These are phyloP conservation scores for Dothideomycetes sp. DNA, from an alignment of 2,329 filamentous ascomycete genomes.

Conservation along the genomic window DNA sequence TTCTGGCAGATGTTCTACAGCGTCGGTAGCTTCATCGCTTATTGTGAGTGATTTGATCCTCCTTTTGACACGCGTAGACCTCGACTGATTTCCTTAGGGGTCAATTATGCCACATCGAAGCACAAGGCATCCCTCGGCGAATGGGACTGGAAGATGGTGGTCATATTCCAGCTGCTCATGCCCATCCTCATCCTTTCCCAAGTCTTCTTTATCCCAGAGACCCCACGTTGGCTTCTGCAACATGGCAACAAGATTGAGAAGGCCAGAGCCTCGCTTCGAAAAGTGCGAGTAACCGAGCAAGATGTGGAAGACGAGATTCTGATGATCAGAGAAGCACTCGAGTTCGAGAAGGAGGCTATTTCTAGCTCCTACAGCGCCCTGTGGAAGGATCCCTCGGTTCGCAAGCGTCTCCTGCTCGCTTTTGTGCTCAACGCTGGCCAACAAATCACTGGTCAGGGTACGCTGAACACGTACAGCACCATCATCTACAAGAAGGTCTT, in stretches of 20 bases:
- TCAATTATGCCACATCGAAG: conserved; percentile 52
- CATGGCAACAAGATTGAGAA: conserved; percentile 47
- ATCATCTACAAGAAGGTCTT: conserved; percentile 65
- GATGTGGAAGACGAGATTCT: conserved; percentile 57
- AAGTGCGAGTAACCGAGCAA: conserved; percentile 52
- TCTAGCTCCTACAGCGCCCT: conserved; percentile 52
- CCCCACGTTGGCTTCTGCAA: conserved; percentile 58
- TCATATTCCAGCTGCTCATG: conserved; percentile 62
- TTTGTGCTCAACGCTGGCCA: conserved; percentile 60
- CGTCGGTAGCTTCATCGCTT: conserved; percentile 55
- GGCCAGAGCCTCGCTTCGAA: conserved; percentile 47
- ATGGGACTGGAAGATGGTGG: conserved; percentile 55
- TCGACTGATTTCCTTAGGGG: too few relatives aligned
- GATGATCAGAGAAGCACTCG: conserved; percentile 55
- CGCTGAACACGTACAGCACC: conserved; percentile 62
- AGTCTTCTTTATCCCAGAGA: conserved; percentile 56
- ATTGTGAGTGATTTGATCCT: too few relatives aligned
- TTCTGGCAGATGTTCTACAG: conserved; percentile 61
- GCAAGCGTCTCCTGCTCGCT: conserved; percentile 55
- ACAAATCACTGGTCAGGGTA: conserved; percentile 62
- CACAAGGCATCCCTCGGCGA: conserved; percentile 47
- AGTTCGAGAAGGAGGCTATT: conserved; percentile 62
- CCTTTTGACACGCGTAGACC: too few relatives aligned
- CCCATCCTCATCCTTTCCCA: conserved; percentile 50
- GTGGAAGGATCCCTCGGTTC: conserved; percentile 58